phyloP scores from a whole-genome alignment of 1,139 yeast species.

The Geotrichum candidum region DNA sequence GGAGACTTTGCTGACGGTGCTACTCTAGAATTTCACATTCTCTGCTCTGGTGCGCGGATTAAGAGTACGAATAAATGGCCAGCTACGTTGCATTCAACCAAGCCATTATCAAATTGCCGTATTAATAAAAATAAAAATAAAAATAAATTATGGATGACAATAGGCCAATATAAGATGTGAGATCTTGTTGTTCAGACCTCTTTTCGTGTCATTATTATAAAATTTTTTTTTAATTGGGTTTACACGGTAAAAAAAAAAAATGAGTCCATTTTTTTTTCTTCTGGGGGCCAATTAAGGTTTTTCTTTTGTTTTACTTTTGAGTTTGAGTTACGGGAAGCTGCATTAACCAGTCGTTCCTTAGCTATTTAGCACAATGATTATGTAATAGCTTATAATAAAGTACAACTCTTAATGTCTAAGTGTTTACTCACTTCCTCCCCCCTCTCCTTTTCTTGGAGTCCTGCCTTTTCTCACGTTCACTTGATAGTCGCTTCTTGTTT shows the following conservation, averaged over 20 bases:
- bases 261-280: neutral
- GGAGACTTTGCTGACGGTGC: neutral
- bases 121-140: no score
- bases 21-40: neutral
- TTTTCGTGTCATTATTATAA: no score
- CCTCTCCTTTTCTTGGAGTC: neutral
- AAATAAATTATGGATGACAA: no score
- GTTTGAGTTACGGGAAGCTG: slow-evolving; percentile 8
- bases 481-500: neutral
- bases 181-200: no score
- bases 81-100: neutral
- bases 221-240: neutral
- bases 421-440: neutral
- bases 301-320: neutral
- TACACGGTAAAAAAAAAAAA: neutral
- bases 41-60: neutral
- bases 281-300: neutral
- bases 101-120: neutral
- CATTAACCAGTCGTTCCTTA: neutral
- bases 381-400: neutral
- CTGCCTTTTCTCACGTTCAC: neutral
- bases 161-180: no score
- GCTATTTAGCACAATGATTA: neutral
- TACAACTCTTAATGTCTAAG: neutral
- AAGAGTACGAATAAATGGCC: neutral